A percentile compares a stretch with the other conserved stretches of the same genome.
Evolutionary conservation across 768 basidiomycete genomes (phyloP).

Genomic region (Kockovaella imperatae): DNA sequence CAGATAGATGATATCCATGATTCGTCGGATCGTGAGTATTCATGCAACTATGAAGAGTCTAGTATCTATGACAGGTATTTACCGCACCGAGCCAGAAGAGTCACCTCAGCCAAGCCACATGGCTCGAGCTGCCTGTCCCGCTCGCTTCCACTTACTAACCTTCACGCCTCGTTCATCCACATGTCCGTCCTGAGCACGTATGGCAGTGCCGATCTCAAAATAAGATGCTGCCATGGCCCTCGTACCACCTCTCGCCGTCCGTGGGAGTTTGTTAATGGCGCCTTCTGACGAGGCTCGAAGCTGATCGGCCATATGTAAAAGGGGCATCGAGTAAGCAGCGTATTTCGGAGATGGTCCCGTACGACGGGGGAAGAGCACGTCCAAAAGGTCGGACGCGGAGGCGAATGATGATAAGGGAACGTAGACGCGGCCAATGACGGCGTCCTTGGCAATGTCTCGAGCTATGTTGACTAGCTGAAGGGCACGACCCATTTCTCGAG

Average conservation of each 20-base stretch:
- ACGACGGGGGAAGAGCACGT: slow-evolving; percentile 10
- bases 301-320: slow-evolving; percentile 33
- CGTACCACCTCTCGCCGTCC: slow-evolving; percentile 37
- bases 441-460: slow-evolving; percentile 44
- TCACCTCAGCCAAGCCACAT: slow-evolving; percentile 31
- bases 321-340: slow-evolving; percentile 21
- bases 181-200: slow-evolving; percentile 19
- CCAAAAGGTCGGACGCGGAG: slow-evolving; percentile 6
- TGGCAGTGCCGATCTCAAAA: slow-evolving; percentile 41
- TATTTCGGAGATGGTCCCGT: slow-evolving; percentile 8
- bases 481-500: slow-evolving; percentile 45
- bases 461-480: slow-evolving; percentile 47
- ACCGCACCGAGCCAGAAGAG: no score
- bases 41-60: no score
- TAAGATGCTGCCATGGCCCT: slow-evolving; percentile 44
- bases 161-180: slow-evolving; percentile 27
- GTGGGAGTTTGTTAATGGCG: slow-evolving; percentile 28
- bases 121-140: slow-evolving; percentile 19
- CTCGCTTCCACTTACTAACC: slow-evolving; percentile 23
- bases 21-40: no score
- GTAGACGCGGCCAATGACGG: slow-evolving; percentile 37
- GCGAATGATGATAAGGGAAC: slow-evolving; percentile 37
- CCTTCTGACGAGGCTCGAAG: slow-evolving; percentile 20
- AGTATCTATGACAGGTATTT: no score
- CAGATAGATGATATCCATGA: no score